Conservation (phyloP, 352 stramenopile species). For the Phytophthora sojae region DNA sequence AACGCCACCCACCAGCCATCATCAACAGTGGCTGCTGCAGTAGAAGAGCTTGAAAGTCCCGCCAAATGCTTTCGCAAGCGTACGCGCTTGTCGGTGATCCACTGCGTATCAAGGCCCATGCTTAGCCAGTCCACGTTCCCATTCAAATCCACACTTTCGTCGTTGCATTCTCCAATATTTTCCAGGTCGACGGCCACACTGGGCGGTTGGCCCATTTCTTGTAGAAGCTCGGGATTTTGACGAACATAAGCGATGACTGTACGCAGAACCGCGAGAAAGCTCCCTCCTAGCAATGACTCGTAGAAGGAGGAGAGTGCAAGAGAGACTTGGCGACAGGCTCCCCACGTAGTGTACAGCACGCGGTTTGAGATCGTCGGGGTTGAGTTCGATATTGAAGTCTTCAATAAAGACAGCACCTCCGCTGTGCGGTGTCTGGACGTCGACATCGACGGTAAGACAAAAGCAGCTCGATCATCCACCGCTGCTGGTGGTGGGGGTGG, state of each 20-base stretch:
- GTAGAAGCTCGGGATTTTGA: constrained; percentile 29
- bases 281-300: constrained; percentile 32
- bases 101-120: constrained; percentile 44
- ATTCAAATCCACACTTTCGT: constrained; percentile 5
- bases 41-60: background rate
- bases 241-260: constrained; percentile 35
- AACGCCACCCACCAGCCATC: constrained; percentile 62
- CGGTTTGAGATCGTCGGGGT: background rate
- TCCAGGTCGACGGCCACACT: background rate
- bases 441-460: constrained; percentile 3
- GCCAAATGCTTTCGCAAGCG: constrained; percentile 52
- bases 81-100: constrained; percentile 65
- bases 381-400: constrained; percentile 5
- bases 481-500: background rate
- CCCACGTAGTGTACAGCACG: constrained; percentile 33
- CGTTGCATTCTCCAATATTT: background rate
- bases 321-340: constrained; percentile 31
- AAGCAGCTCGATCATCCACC: constrained; percentile 1
- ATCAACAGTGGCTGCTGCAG: constrained; percentile 8
- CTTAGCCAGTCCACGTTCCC: constrained; percentile 14
- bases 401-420: constrained; percentile 31
- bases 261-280: constrained; percentile 27
- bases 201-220: constrained; percentile 43
- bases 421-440: constrained; percentile 13
- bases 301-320: constrained; percentile 39